Conservation (phyloP, 2,329 filamentous ascomycete genomes). For the Phaeosphaeriaceae sp. region DNA sequence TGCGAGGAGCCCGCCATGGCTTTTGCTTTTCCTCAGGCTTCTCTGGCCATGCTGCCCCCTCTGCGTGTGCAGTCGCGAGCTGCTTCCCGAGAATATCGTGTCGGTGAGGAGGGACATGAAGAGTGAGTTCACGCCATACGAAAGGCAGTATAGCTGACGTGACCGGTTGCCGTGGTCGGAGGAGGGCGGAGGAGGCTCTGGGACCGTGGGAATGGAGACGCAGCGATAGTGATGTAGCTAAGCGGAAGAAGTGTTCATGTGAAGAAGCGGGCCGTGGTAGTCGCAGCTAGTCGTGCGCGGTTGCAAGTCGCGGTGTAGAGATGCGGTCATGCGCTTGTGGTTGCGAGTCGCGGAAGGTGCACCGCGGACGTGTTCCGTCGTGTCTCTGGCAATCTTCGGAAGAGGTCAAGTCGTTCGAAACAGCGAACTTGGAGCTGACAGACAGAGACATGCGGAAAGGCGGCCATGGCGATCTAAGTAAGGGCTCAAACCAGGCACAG, state of each 20-base stretch:
- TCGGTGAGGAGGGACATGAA: constrained; percentile 48
- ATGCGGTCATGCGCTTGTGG: neutral
- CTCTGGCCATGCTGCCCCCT: constrained; percentile 16
- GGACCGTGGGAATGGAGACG: constrained; percentile 1
- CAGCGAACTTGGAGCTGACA: no score
- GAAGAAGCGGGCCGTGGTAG: constrained; percentile 1
- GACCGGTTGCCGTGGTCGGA: constrained; percentile 19
- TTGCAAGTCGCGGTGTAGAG: constrained; percentile 21
- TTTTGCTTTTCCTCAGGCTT: constrained; percentile 32
- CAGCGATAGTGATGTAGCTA: constrained; percentile 2
- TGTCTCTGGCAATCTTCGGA: neutral
- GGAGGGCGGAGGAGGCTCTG: constrained; percentile 6
- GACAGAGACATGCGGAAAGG: constrained; percentile 3
- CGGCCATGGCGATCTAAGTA: constrained; percentile 13
- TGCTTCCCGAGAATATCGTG: constrained; percentile 40
- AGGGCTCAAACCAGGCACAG: neutral
- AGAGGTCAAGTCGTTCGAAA: no score
- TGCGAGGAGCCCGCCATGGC: constrained; percentile 40
- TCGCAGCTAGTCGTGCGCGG: constrained; percentile 12
- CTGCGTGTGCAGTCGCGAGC: constrained; percentile 36
- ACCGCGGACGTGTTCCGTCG: constrained; percentile 9
- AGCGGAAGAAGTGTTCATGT: constrained; percentile 7
- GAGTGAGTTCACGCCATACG: constrained; percentile 42
- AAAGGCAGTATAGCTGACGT: constrained; percentile 15
- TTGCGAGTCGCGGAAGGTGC: constrained; percentile 29